Base-by-base conservation (phyloP, 2,329 filamentous ascomycete species). In the Fusarium pseudonygamai region DNA sequence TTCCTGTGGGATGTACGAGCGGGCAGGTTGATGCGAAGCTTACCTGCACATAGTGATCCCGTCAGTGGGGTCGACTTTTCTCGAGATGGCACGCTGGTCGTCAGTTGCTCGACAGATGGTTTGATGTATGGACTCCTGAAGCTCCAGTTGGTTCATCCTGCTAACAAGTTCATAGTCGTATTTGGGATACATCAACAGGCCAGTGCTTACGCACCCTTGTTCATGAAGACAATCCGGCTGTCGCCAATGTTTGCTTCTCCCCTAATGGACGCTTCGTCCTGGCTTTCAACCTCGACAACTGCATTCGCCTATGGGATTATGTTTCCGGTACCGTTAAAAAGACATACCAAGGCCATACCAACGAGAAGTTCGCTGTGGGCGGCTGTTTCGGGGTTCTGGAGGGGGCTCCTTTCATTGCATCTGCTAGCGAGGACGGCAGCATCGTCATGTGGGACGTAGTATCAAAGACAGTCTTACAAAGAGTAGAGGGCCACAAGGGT, bases 1-100 rank as follows among this genome's bases (percentile, higher is more conserved):
- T 98, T 97, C 74, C 84, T 99, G 10, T 99, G 96, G 96, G 96
- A 99, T 81, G 93, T 98, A 20, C 89, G 96, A 20, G 94, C 94
- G 0, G 95, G 94, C 1, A 87, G 92, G 28, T 86, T 96, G 39
- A 97, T 99, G 95, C 90, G 95, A 61, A 95, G 93, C 71, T 84
- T 99, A 42, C 96, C 96, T 3, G 96, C 96, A 6, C 96, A 99
- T 79, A 97, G 94, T 34, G 96, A 99, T 80, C 96, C 96, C 0
- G 96, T 99, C 4, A 92, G 93, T 62, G 95, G 95, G 1, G 96
- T 99, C 15, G 96, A 98, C 80, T 97, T 99, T 78, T 94, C 95
- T 67, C 86, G 92, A 71, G 96, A 99, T 79, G 96, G 96, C 6
- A 98, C 96, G 1, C 85, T 99, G 78, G 93, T 98, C 56, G 95